Conservation (phyloP, 2,329 filamentous ascomycete genomes). For the Aspergillus neoniger region DNA sequence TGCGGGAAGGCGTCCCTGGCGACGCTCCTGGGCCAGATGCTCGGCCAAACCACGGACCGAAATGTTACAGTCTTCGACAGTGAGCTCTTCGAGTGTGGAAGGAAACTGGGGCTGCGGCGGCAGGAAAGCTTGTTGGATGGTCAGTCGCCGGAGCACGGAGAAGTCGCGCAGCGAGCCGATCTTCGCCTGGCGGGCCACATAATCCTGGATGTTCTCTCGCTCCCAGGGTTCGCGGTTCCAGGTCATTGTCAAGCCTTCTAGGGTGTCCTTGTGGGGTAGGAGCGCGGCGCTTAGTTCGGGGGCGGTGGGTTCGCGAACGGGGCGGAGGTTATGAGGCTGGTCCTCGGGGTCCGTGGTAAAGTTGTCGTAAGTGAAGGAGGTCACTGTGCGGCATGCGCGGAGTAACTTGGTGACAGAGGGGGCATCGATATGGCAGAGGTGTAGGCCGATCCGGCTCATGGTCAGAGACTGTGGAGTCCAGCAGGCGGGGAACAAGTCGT, state of each 20-base stretch:
- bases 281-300: conserved; percentile 17
- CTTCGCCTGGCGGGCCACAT: conserved; percentile 11
- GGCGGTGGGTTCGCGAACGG: conserved; percentile 18
- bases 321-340: background rate
- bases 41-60: conserved; percentile 21
- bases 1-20: conserved; percentile 22
- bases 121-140: conserved; percentile 23
- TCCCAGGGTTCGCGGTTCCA: conserved; percentile 8
- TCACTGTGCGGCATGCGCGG: conserved; percentile 19
- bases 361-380: conserved; percentile 16
- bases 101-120: conserved; percentile 25
- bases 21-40: conserved; percentile 23
- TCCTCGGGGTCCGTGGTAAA: conserved; percentile 7
- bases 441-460: conserved; percentile 11
- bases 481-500: conserved; percentile 10
- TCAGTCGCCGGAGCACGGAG: conserved; percentile 17
- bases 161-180: conserved; percentile 26
- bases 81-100: conserved; percentile 16
- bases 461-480: conserved; percentile 14
- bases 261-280: conserved; percentile 23
- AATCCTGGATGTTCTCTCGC: conserved; percentile 7
- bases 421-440: conserved; percentile 15
- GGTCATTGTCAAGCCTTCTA: conserved; percentile 20
- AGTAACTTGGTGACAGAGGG: conserved; percentile 13
- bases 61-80: conserved; percentile 25